These are phyloP conservation scores for Microstegium vimineum DNA, from an alignment of 176 grass and related monocot species.

Conservation along the genomic window DNA sequence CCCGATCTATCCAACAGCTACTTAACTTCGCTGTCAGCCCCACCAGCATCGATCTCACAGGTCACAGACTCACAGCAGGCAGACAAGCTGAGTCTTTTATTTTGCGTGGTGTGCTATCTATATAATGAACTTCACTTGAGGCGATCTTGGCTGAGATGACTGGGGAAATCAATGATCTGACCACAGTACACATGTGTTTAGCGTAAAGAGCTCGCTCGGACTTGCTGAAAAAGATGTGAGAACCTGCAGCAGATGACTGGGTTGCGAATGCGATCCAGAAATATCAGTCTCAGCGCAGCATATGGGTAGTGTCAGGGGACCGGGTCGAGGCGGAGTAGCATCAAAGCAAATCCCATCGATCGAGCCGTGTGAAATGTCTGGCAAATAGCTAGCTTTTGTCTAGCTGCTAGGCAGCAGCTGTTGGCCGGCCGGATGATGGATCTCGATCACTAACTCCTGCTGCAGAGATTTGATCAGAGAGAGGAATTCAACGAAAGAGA, in stretches of 20 bases:
- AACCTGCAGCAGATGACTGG: slow-evolving; percentile 12
- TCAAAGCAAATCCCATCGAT: slow-evolving; percentile 22
- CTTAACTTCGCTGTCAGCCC: neutral
- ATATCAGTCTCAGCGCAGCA: neutral
- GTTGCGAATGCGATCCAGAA: no score
- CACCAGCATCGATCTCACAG: neutral
- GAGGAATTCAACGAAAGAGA: no score
- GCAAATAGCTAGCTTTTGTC: neutral
- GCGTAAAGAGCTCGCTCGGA: neutral
- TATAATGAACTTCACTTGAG: neutral
- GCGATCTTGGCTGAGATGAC: neutral
- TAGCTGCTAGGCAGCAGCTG: neutral
- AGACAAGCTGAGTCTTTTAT: neutral
- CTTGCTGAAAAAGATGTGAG: slow-evolving; percentile 11
- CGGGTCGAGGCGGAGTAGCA: slow-evolving; percentile 2
- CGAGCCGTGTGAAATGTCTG: neutral
- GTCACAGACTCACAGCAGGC: neutral
- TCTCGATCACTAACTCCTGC: neutral
- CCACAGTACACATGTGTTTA: neutral
- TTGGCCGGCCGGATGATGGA: no score
- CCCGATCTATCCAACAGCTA: neutral
- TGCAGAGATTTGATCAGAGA: neutral
- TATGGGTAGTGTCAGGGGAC: neutral
- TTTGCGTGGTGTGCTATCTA: neutral
- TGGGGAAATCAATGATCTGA: neutral